Percentiles rank a stretch among this genome's conserved stretches.
Conservation (phyloP, 805 yeast genomes). For the Maudiozyma saulgeensis region DNA sequence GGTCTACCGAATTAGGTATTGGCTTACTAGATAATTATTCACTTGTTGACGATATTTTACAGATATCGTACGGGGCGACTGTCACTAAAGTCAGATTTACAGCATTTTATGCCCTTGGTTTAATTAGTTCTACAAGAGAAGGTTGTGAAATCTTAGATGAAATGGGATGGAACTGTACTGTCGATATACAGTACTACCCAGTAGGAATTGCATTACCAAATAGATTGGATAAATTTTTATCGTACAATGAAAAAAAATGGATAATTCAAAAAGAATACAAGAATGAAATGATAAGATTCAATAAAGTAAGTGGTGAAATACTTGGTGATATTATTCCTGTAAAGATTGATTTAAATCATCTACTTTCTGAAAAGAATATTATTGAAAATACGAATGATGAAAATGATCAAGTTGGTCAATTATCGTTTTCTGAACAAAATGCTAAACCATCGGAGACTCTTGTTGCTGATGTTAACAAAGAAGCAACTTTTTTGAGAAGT, state of each 20-base stretch:
- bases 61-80: conserved; percentile 37
- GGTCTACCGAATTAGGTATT: conserved; percentile 63
- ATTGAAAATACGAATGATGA: conserved; percentile 19
- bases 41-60: conserved; percentile 44
- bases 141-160: conserved; percentile 84
- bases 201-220: conserved; percentile 36
- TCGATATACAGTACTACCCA: conserved; percentile 36
- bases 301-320: conserved; percentile 10
- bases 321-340: conserved; percentile 11
- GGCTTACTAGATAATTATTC: conserved; percentile 45
- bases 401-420: background rate
- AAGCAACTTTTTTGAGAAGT: background rate
- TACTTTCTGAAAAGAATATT: conserved; percentile 17
- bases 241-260: conserved; percentile 20
- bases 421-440: background rate
- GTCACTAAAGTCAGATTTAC: conserved; percentile 63
- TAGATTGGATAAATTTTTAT: conserved; percentile 26
- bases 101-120: conserved; percentile 69
- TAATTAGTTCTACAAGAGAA: conserved; percentile 59
- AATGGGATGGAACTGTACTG: conserved; percentile 56
- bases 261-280: conserved; percentile 9
- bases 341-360: conserved; percentile 15
- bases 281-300: conserved; percentile 15
- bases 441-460: background rate
- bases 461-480: too few species aligned